Percentiles rank a stretch among this genome's conserved stretches.
phyloP scores from a whole-genome alignment of 805 yeast genomes.

The Starmerella stigmatis region DNA sequence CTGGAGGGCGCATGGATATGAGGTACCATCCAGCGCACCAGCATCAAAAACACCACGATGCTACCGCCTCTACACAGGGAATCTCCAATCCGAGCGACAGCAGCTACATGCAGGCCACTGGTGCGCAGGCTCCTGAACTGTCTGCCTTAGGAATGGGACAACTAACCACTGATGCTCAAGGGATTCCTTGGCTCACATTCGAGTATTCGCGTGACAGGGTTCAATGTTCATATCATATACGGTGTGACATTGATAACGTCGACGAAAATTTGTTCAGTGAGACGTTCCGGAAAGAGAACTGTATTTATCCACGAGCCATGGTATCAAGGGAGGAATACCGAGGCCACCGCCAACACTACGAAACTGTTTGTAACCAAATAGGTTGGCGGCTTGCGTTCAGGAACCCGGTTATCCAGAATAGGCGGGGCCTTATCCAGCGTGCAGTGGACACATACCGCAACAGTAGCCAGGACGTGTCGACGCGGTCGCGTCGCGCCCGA shows the following conservation, averaged over 20 bases:
- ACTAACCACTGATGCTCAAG: conserved; percentile 10
- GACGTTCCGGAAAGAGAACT: conserved; percentile 34
- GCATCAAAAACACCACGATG: too few species aligned
- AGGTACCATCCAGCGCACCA: too few species aligned
- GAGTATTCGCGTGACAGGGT: conserved; percentile 30
- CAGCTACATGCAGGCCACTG: too few species aligned
- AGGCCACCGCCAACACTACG: conserved; percentile 40
- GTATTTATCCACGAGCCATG: conserved; percentile 42
- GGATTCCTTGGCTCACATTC: conserved; percentile 28
- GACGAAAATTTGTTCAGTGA: conserved; percentile 25
- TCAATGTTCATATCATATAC: conserved; percentile 27
- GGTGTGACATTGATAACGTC: conserved; percentile 31
- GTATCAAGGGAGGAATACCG: conserved; percentile 35
- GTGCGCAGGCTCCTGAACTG: too few species aligned
- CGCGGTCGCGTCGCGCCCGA: conserved; percentile 38
- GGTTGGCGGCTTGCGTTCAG: conserved; percentile 41
- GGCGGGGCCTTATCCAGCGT: conserved; percentile 41
- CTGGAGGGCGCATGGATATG: too few species aligned
- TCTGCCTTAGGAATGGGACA: background rate
- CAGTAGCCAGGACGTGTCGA: conserved; percentile 35
- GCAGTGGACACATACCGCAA: conserved; percentile 47
- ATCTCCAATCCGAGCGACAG: too few species aligned
- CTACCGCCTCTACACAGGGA: too few species aligned
- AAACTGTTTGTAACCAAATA: conserved; percentile 39
- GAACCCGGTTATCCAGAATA: conserved; percentile 36